Percentiles rank a stretch among this genome's conserved stretches.
These are phyloP conservation scores for Solanum ossicruentum DNA, from an alignment of 257 asterid species.

Conservation along the genomic window DNA sequence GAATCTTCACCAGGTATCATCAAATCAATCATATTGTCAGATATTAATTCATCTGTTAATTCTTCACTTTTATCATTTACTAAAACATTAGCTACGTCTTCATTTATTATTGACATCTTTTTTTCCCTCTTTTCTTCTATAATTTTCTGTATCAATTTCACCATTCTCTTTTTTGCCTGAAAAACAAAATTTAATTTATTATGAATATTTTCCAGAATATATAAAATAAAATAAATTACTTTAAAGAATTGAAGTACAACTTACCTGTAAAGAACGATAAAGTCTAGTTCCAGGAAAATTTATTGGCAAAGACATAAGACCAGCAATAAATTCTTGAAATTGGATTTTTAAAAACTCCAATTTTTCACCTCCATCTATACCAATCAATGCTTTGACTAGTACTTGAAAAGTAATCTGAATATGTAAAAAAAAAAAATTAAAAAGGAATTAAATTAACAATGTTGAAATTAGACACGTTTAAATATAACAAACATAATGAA, in stretches of 20 bases:
- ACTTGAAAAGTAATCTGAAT: conserved; percentile 77
- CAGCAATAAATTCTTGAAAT: conserved; percentile 88
- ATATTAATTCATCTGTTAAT: conserved; percentile 53
- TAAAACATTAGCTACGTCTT: conserved; percentile 64
- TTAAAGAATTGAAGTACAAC: background rate
- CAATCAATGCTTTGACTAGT: conserved; percentile 67
- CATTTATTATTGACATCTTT: conserved; percentile 1
- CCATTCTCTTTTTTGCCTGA: conserved; percentile 78
- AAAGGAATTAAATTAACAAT: background rate
- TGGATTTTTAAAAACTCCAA: conserved; percentile 57
- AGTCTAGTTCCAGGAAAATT: conserved; percentile 80
- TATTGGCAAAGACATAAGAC: conserved; percentile 80
- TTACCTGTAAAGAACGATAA: conserved; percentile 70
- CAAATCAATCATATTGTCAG: conserved; percentile 73
- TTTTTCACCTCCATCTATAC: conserved; percentile 54
- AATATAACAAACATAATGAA: conserved; percentile 19
- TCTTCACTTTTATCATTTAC: conserved; percentile 38
- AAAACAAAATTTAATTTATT: background rate
- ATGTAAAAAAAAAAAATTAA: background rate
- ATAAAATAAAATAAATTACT: background rate
- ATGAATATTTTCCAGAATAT: background rate
- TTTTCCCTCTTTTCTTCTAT: conserved; percentile 40
- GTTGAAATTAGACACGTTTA: conserved; percentile 1
- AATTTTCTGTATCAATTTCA: conserved; percentile 43
- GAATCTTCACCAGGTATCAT: conserved; percentile 99